Evolutionary conservation across 2,329 filamentous ascomycete genomes (phyloP), one percentile per base, ranked within the genome.

Genomic region (Ascochyta lentis): DNA sequence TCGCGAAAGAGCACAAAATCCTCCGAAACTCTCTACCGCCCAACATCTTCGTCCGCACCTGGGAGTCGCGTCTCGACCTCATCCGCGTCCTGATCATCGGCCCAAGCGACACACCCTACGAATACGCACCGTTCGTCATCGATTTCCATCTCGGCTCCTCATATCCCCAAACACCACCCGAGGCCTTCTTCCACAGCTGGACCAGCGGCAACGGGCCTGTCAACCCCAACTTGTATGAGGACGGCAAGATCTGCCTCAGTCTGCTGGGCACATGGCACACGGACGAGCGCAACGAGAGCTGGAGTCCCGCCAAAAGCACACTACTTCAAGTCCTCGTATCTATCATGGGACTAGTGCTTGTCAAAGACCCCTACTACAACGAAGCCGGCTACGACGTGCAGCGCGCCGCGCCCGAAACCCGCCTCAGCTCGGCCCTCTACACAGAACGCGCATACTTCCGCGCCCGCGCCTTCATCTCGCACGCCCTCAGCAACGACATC

Each of bases 161-260:
- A 0, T 88, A 83, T 58, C 85, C 85, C 1, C 69, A 71, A n/a
- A 66, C 73, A 3, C 81, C 85, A 3, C 85, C 85, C 0, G 69
- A 74, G n/a, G 80, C 80, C 1, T 83, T 79, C 69, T 88, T 87
- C 68, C 84, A 87, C 67, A 84, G 80, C 46, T 87, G 84, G 84
- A 84, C 81, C 0, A 70, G 77, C 50, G 79, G 79, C 1, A 69
- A 79, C 22, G 82, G 81, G 1, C 76, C 78, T n/a, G 76, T 87
- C 23, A 88, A 87, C 59, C 85, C 85, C 0, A 88, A 88, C 60
- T 70, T 88, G 1, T 87, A 87, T 67, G 84, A 87, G 60, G 81
- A 86, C 56, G 84, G 85, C 23, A 86, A 83, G 64, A 85, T 87
- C 29, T 87, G 85, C 62, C 72, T 87, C 15, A 83, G 80, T 58